A percentile compares a stretch with the other conserved stretches of the same genome.
phyloP scores from a whole-genome alignment of 2,329 filamentous ascomycete species.

The Aurifilum marmelostoma region DNA sequence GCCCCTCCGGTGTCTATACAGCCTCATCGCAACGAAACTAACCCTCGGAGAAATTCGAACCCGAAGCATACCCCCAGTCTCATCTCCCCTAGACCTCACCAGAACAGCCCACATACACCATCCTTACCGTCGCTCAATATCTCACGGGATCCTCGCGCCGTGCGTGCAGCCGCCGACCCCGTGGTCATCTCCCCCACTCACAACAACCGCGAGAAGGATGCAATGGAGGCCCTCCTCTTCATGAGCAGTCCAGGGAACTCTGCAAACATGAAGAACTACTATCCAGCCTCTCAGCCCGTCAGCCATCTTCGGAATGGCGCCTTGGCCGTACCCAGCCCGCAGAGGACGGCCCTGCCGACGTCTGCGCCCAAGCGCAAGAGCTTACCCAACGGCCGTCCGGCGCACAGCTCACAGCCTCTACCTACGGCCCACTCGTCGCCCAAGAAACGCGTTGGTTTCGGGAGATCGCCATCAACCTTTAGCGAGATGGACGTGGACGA shows the following conservation, averaged over 20 bases:
- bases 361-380: constrained; percentile 53
- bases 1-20: constrained; percentile 60
- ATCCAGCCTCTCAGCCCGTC: constrained; percentile 47
- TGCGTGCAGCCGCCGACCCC: constrained; percentile 48
- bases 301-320: constrained; percentile 42
- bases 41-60: constrained; percentile 55
- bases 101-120: constrained; percentile 42
- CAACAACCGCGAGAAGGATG: constrained; percentile 75
- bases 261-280: constrained; percentile 60
- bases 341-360: constrained; percentile 49
- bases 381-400: constrained; percentile 52
- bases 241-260: constrained; percentile 81
- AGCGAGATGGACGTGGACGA: constrained; percentile 55
- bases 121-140: constrained; percentile 45
- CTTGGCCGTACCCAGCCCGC: constrained; percentile 33
- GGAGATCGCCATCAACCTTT: constrained; percentile 46
- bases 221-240: constrained; percentile 77
- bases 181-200: constrained; percentile 71
- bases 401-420: constrained; percentile 32
- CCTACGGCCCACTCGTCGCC: constrained; percentile 37
- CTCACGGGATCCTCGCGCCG: constrained; percentile 40
- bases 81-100: constrained; percentile 50
- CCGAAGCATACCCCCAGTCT: constrained; percentile 53
- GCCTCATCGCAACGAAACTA: constrained; percentile 48
- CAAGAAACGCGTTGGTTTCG: constrained; percentile 52